Evolutionary conservation across 345 rosid species (phyloP).

Genomic region (rapeseed (Brassica napus)): DNA sequence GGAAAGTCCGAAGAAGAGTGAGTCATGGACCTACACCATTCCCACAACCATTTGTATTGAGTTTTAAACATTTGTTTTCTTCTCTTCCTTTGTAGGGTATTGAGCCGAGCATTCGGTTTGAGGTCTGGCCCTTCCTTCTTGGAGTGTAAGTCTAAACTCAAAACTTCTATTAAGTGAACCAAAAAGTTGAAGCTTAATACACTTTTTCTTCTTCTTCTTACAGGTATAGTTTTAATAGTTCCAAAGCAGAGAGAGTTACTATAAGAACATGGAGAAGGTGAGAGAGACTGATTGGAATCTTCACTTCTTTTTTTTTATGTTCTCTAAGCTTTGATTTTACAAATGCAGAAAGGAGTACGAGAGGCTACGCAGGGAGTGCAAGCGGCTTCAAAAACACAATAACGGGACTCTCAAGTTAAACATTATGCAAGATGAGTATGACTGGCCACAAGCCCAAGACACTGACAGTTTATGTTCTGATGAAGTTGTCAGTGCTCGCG

Average conservation of each 20-base stretch:
- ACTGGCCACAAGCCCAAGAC: constrained; percentile 54
- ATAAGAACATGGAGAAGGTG: constrained; percentile 78
- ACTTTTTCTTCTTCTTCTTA: not conserved
- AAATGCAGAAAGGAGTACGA: constrained; percentile 84
- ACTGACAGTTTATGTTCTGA: constrained; percentile 63
- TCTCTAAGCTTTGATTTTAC: constrained; percentile 18
- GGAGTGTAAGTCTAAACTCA: constrained; percentile 73
- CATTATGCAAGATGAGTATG: constrained; percentile 39
- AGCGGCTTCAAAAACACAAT: constrained; percentile 49
- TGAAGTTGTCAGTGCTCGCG: constrained; percentile 82
- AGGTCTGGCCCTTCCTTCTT: constrained; percentile 98
- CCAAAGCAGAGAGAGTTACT: constrained; percentile 73
- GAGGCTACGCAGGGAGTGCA: constrained; percentile 75
- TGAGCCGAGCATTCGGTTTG: constrained; percentile 80
- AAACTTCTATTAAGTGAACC: not conserved
- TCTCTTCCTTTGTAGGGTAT: constrained; percentile 64
- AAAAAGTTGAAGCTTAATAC: not conserved
- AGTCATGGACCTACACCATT: constrained; percentile 38
- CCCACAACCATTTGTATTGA: not conserved
- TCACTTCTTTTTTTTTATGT: not conserved
- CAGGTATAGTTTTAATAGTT: constrained; percentile 81
- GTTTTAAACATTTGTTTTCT: constrained; percentile 9
- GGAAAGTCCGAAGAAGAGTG: constrained; percentile 93
- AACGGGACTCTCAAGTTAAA: constrained; percentile 45
- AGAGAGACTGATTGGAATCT: constrained; percentile 30